Evolutionary conservation across 2,329 filamentous ascomycete species (phyloP).

Genomic region (Microdochium nivale): DNA sequence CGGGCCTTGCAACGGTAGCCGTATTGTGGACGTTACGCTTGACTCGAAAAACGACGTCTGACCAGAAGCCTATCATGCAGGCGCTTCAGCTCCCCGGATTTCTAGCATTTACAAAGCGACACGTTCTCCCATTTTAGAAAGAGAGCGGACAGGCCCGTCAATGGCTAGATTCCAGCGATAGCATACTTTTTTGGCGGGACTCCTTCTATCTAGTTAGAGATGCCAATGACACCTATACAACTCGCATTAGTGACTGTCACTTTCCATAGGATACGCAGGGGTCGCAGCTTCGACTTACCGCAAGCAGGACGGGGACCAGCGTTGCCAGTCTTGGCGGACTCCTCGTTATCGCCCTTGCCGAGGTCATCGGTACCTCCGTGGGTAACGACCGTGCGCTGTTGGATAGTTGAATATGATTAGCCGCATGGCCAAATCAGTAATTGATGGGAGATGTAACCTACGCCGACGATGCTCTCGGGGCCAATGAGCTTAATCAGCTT

Average conservation of each 20-base stretch:
- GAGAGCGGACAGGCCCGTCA: neutral
- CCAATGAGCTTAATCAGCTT: constrained; percentile 91
- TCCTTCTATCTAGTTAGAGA: constrained; percentile 53
- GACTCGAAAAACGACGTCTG: no score
- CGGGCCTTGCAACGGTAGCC: no score
- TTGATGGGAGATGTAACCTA: constrained; percentile 33
- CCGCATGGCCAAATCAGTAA: neutral
- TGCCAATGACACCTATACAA: constrained; percentile 71
- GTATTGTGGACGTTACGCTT: no score
- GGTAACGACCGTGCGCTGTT: constrained; percentile 83
- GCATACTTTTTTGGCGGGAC: neutral
- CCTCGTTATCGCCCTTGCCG: constrained; percentile 82
- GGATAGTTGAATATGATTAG: constrained; percentile 10
- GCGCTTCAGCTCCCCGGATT: no score
- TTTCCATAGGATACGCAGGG: neutral
- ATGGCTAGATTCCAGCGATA: neutral
- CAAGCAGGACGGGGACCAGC: constrained; percentile 89
- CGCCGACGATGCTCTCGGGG: constrained; percentile 87
- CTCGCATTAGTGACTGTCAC: constrained; percentile 2
- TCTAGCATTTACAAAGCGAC: no score
- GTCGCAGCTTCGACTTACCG: constrained; percentile 49
- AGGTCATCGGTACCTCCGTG: constrained; percentile 96
- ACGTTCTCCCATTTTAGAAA: no score
- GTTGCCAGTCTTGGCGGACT: constrained; percentile 98
- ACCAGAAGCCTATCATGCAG: no score